Evolutionary conservation across 169 alveolate species (phyloP), one percentile per base, ranked within the genome.

Genomic region (Plasmodium inui): DNA sequence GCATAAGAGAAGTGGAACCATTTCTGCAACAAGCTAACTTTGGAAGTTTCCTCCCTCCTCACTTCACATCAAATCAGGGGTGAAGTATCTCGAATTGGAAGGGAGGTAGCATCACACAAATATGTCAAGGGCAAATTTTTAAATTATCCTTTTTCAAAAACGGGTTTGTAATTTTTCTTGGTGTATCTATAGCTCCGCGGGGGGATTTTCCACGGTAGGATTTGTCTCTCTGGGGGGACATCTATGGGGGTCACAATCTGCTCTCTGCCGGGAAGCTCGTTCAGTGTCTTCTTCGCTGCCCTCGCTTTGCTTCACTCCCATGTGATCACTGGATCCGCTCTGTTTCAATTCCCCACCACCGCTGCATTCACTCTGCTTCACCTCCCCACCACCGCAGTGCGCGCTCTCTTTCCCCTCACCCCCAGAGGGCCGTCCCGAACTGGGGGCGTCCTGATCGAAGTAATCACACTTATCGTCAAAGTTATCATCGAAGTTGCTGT

Each of bases 401-500:
- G 0, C n/a, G 5, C 37, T 19, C 6, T 67, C n/a, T 0, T 67
- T 67, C 37, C 0, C 37, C 12, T 28, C 37, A 0, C 30, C n/a
- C 76, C 8, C 37, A n/a, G 76, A 50, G 76, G 76, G 30, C n/a
- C 76, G 76, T 7, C 76, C 61, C 61, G 37, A 19, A 67, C 37
- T 67, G 76, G 76, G 37, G n/a, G n/a, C 14, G 37, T 67, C 76
- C 37, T 67, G 76, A 26, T 67, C 30, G n/a, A 67, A 28, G 76
- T 67, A 67, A 26, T 67, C 76, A 67, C 17, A 67, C 37, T 67
- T 67, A 67, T 67, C 72, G 28, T 85, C 93, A 85, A 72, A 72
- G 80, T 85, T 73, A 85, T 85, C 85, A 50, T 73, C 67, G 26
- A 76, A 50, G 32, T 50, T 85, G 61, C 80, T 74, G 57, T 85